These are phyloP conservation scores for Cutaneotrichosporon curvatum DNA, from an alignment of 1,284 basidiomycete genomes.

Conservation along the genomic window DNA sequence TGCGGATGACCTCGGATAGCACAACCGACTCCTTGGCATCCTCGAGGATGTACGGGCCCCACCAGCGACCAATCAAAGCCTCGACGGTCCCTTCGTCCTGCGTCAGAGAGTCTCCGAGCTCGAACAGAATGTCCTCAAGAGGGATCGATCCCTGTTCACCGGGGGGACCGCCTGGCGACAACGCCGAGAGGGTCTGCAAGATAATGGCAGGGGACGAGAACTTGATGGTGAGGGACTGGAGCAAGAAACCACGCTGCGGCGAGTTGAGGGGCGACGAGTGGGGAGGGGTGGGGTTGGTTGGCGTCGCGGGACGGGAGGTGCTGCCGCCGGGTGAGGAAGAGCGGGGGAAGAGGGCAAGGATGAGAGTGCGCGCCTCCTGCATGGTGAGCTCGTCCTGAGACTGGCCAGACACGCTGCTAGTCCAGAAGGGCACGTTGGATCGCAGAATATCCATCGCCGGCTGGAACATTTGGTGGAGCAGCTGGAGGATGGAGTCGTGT, in stretches of 20 bases:
- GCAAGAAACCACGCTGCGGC: slow-evolving; percentile 34
- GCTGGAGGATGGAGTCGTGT: slow-evolving; percentile 29
- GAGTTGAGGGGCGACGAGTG: slow-evolving; percentile 38
- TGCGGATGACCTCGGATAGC: slow-evolving; percentile 30
- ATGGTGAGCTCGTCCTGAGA: slow-evolving; percentile 39
- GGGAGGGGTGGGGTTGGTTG: slow-evolving; percentile 40
- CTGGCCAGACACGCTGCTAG: slow-evolving; percentile 11
- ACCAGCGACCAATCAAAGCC: slow-evolving; percentile 43
- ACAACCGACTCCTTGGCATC: slow-evolving; percentile 23
- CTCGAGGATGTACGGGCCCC: slow-evolving; percentile 35
- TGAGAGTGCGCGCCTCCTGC: slow-evolving; percentile 41
- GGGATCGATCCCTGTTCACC: slow-evolving; percentile 32
- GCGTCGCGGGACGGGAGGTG: slow-evolving; percentile 34
- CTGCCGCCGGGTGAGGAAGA: slow-evolving; percentile 18
- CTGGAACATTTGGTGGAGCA: slow-evolving; percentile 36
- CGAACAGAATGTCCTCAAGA: slow-evolving; percentile 44
- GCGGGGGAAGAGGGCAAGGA: slow-evolving; percentile 41
- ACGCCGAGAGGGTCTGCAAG: slow-evolving; percentile 39
- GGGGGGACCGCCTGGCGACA: slow-evolving; percentile 41
- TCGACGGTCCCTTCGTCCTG: slow-evolving; percentile 43
- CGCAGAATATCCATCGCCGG: slow-evolving; percentile 35
- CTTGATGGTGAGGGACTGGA: slow-evolving; percentile 39
- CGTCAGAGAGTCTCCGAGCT: slow-evolving; percentile 45
- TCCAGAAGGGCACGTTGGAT: slow-evolving; percentile 37
- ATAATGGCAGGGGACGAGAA: slow-evolving; percentile 45